A percentile compares a stretch with the other conserved stretches of the same genome.
phyloP scores from a whole-genome alignment of 2,329 filamentous ascomycete genomes.

The Fusarium drepaniforme region DNA sequence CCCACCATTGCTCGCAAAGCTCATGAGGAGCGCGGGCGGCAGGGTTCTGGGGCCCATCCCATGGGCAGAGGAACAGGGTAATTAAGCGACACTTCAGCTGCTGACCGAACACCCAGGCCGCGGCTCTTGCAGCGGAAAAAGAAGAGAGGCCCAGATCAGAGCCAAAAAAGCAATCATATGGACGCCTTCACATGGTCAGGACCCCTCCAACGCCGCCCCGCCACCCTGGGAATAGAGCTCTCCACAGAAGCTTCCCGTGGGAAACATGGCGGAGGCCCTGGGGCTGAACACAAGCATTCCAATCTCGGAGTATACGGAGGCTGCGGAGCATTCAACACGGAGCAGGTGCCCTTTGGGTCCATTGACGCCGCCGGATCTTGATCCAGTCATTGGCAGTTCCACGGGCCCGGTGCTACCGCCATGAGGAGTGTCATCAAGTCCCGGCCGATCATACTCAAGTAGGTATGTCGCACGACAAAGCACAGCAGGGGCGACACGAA shows the following conservation, averaged over 20 bases:
- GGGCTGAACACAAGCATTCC: slow-evolving; percentile 4
- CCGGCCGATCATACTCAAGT: slow-evolving; percentile 25
- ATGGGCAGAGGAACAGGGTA: not conserved
- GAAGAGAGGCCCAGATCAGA: not conserved
- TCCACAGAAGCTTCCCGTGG: slow-evolving; percentile 24
- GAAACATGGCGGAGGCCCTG: slow-evolving; percentile 1
- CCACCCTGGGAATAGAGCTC: slow-evolving; percentile 12
- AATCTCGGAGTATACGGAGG: slow-evolving; percentile 7
- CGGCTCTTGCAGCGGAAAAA: not conserved
- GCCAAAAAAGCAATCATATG: slow-evolving; percentile 3
- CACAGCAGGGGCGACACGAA: slow-evolving; percentile 6
- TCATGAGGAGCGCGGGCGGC: not conserved
- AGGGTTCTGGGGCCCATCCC: not conserved
- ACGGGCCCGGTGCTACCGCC: slow-evolving; percentile 24
- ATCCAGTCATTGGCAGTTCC: slow-evolving; percentile 21
- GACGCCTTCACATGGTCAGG: slow-evolving; percentile 2
- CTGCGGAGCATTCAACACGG: slow-evolving; percentile 1
- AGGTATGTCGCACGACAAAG: slow-evolving; percentile 8
- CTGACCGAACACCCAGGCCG: not conserved
- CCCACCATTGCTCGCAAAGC: slow-evolving; percentile 6
- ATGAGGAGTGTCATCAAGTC: slow-evolving; percentile 26
- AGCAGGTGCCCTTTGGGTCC: slow-evolving; percentile 12
- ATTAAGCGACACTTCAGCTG: slow-evolving; percentile 1
- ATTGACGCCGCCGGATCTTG: slow-evolving; percentile 30
- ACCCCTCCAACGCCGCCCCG: slow-evolving; percentile 6